Conservation (phyloP, 1,284 basidiomycete genomes). For the Neolentinus lepideus region DNA sequence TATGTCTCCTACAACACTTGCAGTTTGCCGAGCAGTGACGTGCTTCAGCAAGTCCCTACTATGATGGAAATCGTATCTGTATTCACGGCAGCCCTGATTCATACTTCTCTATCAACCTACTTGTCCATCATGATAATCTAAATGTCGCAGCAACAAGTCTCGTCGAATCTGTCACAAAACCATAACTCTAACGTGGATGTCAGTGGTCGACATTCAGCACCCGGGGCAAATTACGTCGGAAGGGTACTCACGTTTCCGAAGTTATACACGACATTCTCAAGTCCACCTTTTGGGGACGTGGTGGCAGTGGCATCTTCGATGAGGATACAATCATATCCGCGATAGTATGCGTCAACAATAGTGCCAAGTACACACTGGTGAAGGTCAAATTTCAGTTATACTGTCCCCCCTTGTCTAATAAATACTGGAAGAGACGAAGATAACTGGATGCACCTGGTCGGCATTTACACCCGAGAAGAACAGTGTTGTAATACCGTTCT, state of each 20-base stretch:
- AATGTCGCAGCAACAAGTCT: constrained; percentile 24
- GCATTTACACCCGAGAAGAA: constrained; percentile 63
- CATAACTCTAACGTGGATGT: constrained; percentile 39
- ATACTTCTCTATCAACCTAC: neutral
- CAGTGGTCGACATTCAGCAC: neutral
- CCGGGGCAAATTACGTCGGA: neutral
- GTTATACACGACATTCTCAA: constrained; percentile 54
- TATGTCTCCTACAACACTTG: too few species aligned
- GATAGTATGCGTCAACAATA: constrained; percentile 53
- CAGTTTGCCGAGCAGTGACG: too few species aligned
- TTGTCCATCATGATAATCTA: neutral
- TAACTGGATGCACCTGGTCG: constrained; percentile 41
- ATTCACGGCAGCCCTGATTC: neutral
- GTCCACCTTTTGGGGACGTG: constrained; percentile 51
- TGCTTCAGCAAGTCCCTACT: too few species aligned
- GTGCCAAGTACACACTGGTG: constrained; percentile 59
- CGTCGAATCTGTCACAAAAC: constrained; percentile 49
- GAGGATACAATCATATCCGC: constrained; percentile 56
- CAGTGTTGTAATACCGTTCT: constrained; percentile 55
- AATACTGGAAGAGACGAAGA: neutral
- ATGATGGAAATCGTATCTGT: neutral
- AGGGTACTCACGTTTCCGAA: constrained; percentile 37
- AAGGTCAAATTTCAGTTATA: constrained; percentile 3
- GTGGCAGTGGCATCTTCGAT: constrained; percentile 55
- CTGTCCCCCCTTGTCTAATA: neutral